Conservation (phyloP, 169 alveolate genomes). For the Babesia ovata region DNA sequence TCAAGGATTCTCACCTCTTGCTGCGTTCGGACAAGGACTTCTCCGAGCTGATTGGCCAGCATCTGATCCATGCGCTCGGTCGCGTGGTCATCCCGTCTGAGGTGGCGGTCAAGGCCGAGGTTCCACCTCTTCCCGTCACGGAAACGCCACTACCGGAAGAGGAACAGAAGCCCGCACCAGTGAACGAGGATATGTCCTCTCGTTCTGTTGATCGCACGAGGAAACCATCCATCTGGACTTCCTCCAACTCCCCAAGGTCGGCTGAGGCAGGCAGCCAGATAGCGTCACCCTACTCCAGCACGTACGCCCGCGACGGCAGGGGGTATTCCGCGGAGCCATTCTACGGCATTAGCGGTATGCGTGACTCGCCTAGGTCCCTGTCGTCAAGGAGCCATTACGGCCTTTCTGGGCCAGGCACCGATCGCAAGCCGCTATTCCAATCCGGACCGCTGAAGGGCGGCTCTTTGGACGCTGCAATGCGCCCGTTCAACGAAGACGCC, state of each 20-base stretch:
- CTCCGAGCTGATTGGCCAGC: constrained; percentile 55
- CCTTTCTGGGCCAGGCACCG: background rate
- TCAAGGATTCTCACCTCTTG: constrained; percentile 60
- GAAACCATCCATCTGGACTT: constrained; percentile 30
- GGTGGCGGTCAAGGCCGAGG: constrained; percentile 1
- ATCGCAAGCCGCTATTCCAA: constrained; percentile 26
- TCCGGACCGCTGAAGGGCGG: background rate
- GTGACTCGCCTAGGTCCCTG: background rate
- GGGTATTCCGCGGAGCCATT: background rate
- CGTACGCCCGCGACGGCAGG: constrained; percentile 1
- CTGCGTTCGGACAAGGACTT: constrained; percentile 71
- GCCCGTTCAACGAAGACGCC: background rate
- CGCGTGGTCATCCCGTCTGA: constrained; percentile 36
- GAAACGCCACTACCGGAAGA: background rate
- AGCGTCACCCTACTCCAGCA: background rate
- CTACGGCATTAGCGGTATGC: background rate
- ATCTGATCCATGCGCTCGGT: constrained; percentile 54
- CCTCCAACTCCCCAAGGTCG: constrained; percentile 28
- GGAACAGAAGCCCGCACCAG: background rate
- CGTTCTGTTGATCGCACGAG: background rate
- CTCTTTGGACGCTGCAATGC: background rate
- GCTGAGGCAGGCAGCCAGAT: background rate
- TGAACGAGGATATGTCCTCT: background rate
- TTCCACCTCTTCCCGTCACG: background rate
- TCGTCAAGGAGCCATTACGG: constrained; percentile 19